A percentile compares a stretch with the other conserved stretches of the same genome.
Evolutionary conservation across 192 early-diverging fungal species (phyloP).

Genomic region (Chytriomyces confervae): DNA sequence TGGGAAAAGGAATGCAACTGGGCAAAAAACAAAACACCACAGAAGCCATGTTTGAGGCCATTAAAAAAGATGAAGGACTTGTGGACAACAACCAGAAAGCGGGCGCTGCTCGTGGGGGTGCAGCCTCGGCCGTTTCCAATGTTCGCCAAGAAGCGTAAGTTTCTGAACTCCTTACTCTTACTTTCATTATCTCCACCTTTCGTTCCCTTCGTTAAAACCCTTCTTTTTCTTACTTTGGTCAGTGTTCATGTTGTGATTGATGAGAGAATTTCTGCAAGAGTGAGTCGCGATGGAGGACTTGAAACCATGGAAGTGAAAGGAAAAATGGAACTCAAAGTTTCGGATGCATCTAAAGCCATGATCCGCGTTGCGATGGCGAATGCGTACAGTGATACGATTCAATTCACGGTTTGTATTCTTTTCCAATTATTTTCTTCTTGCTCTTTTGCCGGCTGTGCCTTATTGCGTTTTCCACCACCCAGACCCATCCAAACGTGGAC

Average conservation of each 20-base stretch:
- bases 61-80: slow-evolving; percentile 83
- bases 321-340: slow-evolving; percentile 80
- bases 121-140: slow-evolving; percentile 24
- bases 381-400: slow-evolving; percentile 68
- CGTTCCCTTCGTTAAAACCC: background rate
- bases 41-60: slow-evolving; percentile 77
- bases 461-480: background rate
- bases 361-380: slow-evolving; percentile 70
- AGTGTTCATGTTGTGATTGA: slow-evolving; percentile 88
- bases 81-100: slow-evolving; percentile 39
- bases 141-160: slow-evolving; percentile 48
- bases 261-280: slow-evolving; percentile 83
- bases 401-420: slow-evolving; percentile 67
- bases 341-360: slow-evolving; percentile 66
- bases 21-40: slow-evolving; percentile 82
- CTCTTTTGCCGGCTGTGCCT: background rate
- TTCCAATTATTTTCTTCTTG: background rate
- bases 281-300: slow-evolving; percentile 89
- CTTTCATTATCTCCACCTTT: slow-evolving; percentile 3
- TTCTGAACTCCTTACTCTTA: background rate
- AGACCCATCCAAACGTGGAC: slow-evolving; percentile 98
- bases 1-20: slow-evolving; percentile 89
- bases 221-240: slow-evolving; percentile 1
- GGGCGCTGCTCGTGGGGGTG: slow-evolving; percentile 25
- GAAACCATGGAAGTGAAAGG: slow-evolving; percentile 95